phyloP scores from a whole-genome alignment of 2,329 filamentous ascomycete genomes.

The Fusarium falciforme region DNA sequence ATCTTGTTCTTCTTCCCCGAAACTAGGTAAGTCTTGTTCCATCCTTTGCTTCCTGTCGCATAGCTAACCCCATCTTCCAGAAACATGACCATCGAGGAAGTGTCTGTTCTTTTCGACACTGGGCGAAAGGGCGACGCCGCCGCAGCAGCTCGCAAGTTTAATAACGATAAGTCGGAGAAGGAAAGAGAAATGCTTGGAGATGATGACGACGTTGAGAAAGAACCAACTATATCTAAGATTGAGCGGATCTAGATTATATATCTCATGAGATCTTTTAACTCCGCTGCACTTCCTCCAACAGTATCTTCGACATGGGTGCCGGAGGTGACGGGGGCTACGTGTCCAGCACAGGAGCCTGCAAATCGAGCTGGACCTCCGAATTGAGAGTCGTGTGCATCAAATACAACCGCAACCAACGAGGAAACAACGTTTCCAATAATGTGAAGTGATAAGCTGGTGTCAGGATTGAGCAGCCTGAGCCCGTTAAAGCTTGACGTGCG shows the following conservation, averaged over 20 bases:
- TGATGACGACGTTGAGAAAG: slow-evolving; percentile 11
- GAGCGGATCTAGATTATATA: slow-evolving; percentile 5
- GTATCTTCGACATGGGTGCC: slow-evolving; percentile 31
- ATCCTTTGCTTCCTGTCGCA: neutral
- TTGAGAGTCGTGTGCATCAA: neutral
- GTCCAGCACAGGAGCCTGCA: slow-evolving; percentile 22
- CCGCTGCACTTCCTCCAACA: slow-evolving; percentile 17
- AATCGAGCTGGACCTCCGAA: neutral
- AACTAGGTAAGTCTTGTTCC: slow-evolving; percentile 21
- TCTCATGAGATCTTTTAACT: neutral
- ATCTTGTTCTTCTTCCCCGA: slow-evolving; percentile 39
- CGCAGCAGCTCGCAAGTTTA: slow-evolving; percentile 12
- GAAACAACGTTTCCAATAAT: neutral
- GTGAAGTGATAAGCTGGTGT: neutral
- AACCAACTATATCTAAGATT: slow-evolving; percentile 6
- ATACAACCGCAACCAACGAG: neutral
- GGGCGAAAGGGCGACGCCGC: slow-evolving; percentile 21
- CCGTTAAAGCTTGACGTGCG: no score
- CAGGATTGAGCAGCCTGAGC: neutral
- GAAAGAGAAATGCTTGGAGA: slow-evolving; percentile 15
- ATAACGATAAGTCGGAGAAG: neutral
- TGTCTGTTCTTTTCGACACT: slow-evolving; percentile 33
- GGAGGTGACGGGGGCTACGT: slow-evolving; percentile 28
- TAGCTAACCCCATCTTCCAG: neutral
- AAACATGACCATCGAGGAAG: slow-evolving; percentile 32